Base-by-base conservation (phyloP, 2,329 filamentous ascomycete genomes). In the Aspergillus niger region DNA sequence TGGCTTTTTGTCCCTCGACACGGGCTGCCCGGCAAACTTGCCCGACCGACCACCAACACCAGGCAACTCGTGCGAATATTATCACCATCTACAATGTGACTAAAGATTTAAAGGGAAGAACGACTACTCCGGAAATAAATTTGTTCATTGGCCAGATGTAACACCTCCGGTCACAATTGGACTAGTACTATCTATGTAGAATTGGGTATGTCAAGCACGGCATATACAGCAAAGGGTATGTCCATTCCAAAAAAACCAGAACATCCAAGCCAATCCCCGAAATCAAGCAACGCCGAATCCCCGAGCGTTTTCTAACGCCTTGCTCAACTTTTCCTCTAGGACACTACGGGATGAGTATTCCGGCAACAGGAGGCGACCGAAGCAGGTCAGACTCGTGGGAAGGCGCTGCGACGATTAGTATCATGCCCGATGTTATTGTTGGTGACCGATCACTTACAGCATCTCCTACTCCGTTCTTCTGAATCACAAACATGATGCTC, bases 361-460 rank as follows among this genome's bases (percentile, higher is more conserved):
- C 1, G 95, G 95, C 63, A 99, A 76, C 65, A 96, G 78, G 49
- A 99, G 77, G 51, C 91, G 93, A 1, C 94, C 92, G 78, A 97
- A 98, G 76, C 95, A 99, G 0, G 95, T 99, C 70, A 92, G 89
- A 63, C 91, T 94, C 5, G 90, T 96, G 3, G 95, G 95, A 68
- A 99, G 74, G 66, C 80, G 73, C 75, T 78, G 58, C 41, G 61
- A 30, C 44, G 28, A 53, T 67, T 20, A 68, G 59, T 49, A 51
- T 5, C 6, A 7, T n/a, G 5, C 4, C 4, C 43, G 11, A 8
- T 11, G 2, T 15, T 8, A 28, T 13, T 3, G 30, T 20, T 13
- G 30, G 7, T 11, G 15, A 26, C 3, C 38, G 20, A 11, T 17
- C 7, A 74, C 77, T 70, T 67, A 78, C 74, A 63, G 80, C 75